Base-by-base conservation (phyloP, 2,329 filamentous ascomycete genomes). In the Aspergillus ochraceoroseus region DNA sequence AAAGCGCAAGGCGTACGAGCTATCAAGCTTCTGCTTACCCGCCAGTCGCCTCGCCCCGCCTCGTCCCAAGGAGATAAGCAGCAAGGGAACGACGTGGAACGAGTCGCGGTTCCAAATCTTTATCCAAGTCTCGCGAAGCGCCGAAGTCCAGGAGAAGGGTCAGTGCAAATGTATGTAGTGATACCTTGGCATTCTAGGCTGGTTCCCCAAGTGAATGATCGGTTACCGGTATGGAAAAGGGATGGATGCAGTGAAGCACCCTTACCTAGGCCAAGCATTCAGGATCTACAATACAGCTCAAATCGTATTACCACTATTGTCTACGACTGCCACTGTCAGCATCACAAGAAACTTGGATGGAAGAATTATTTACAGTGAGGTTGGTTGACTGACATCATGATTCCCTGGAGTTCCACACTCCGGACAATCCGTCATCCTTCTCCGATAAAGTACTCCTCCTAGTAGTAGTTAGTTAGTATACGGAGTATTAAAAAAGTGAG, bases 181-280 rank as follows among this genome's bases (percentile, higher is more conserved):
- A 31, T 15, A 36, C 29, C 34, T 42, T 38, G 34, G 32, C 43
- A 31, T 32, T 8, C 34, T 38, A 14, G 12, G 23, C 25, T 19
- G 19, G 35, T 39, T 26, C 38, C 32, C 13, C 17, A 34, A 19
- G n/a, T n/a, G n/a, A n/a, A n/a, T n/a, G 28, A 20, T 15, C 22
- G 19, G 13, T 14, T 27, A 27, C 20, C 11, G 18, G 28, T 13
- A 34, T 32, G 38, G 31, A 31, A 23, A 39, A 12, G 35, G 31
- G 25, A n/a, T n/a, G n/a, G n/a, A n/a, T n/a, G n/a, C n/a, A n/a
- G n/a, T n/a, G n/a, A n/a, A n/a, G 27, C 38, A 41, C 46, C 43
- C 48, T 51, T 53, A 41, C 48, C 38, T 49, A 22, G 25, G 48
- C 48, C 49, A 48, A 52, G 51, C 47, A 52, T 53, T 52, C 49